Conservation (phyloP, 106 monocot species). For the Allium sativum region DNA sequence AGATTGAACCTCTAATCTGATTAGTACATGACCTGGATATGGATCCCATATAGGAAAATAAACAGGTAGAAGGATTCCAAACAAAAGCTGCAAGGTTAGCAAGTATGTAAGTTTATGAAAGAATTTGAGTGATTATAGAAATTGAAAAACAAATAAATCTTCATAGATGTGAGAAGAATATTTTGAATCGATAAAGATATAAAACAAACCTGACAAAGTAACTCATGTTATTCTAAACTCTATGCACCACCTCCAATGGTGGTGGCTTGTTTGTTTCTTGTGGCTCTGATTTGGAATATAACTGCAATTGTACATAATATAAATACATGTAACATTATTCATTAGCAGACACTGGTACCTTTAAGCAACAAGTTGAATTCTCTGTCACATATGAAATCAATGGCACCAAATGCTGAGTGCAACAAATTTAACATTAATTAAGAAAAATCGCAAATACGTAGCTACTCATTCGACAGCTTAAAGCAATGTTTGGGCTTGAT, state of each 20-base stretch:
- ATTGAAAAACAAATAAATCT: not conserved
- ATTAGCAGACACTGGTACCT: constrained; percentile 92
- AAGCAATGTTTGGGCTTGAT: constrained; percentile 81
- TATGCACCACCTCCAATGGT: constrained; percentile 26
- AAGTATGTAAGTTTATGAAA: not conserved
- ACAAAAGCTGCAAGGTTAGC: constrained; percentile 53
- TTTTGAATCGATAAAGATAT: not conserved
- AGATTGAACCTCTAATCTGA: constrained; percentile 31
- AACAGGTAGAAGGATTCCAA: constrained; percentile 52
- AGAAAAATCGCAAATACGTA: too few species aligned
- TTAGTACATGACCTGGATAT: constrained; percentile 58
- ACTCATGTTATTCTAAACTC: too few species aligned
- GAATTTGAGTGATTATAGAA: constrained; percentile 3
- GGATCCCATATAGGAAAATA: constrained; percentile 77
- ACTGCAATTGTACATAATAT: constrained; percentile 77
- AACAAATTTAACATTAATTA: too few species aligned
- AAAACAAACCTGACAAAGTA: constrained; percentile 52
- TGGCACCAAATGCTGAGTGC: not conserved
- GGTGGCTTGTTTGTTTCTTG: constrained; percentile 65
- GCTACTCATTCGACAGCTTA: constrained; percentile 96
- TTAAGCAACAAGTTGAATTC: constrained; percentile 71
- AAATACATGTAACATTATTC: too few species aligned
- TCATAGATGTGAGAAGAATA: not conserved
- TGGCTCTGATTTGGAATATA: constrained; percentile 85
- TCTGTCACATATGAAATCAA: constrained; percentile 32